Percentiles rank a stretch among this genome's conserved stretches.
phyloP scores from a whole-genome alignment of 2,329 filamentous ascomycete species.

The Diaporthe sp. region DNA sequence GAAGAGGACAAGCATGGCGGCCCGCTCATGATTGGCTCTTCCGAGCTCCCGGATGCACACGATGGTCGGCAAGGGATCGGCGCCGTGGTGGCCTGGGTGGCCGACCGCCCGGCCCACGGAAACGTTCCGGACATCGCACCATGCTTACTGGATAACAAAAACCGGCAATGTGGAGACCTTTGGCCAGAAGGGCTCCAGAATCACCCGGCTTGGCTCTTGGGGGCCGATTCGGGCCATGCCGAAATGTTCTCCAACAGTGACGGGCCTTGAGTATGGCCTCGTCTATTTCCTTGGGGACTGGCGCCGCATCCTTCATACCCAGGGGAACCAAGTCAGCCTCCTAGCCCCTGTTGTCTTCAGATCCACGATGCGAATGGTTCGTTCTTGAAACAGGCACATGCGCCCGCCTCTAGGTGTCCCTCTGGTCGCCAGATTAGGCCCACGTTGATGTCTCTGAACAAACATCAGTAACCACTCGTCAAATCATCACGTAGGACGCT shows the following conservation, averaged over 20 bases:
- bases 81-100: background rate
- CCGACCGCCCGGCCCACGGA: background rate
- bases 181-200: background rate
- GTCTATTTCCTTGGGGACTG: background rate
- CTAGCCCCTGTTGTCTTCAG: background rate
- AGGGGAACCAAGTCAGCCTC: background rate
- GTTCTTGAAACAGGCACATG: background rate
- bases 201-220: background rate
- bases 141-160: background rate
- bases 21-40: background rate
- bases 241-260: background rate
- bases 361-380: background rate
- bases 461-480: background rate
- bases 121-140: constrained; percentile 12
- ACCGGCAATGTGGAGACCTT: background rate
- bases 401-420: background rate
- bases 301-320: background rate
- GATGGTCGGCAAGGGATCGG: background rate
- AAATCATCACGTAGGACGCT: rapidly evolving
- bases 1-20: too few species aligned
- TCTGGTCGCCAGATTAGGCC: background rate
- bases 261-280: background rate
- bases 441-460: too few species aligned
- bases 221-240: constrained; percentile 1
- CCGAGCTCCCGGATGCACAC: background rate